phyloP scores from a whole-genome alignment of 164 flowering plant species.

The Platanus orientalis region DNA sequence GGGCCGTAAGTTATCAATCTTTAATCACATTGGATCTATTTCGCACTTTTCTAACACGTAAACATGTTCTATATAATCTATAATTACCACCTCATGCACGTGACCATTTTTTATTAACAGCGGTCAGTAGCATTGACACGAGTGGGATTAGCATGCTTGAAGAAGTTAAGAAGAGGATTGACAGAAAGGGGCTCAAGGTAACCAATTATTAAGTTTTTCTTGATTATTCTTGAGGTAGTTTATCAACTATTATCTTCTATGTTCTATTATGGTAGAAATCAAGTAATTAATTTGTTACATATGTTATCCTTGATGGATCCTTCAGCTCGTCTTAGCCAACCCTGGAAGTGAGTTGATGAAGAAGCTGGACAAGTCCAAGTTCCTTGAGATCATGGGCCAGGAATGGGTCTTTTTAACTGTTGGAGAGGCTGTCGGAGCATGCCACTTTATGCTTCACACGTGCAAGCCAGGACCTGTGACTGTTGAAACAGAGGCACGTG shows the following conservation, averaged over 20 bases:
- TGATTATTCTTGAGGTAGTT: no score
- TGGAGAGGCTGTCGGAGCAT: slow-evolving; percentile 64
- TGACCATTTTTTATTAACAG: no score
- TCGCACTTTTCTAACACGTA: no score
- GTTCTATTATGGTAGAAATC: background rate
- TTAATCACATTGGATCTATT: no score
- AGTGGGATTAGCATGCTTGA: no score
- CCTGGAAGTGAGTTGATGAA: slow-evolving; percentile 72
- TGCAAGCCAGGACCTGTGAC: slow-evolving; percentile 26
- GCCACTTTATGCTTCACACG: slow-evolving; percentile 55
- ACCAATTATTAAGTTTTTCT: background rate
- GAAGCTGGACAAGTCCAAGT: slow-evolving; percentile 52
- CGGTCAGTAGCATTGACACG: no score
- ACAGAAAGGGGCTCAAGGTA: slow-evolving; percentile 61
- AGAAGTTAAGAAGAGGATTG: no score
- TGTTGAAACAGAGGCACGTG: slow-evolving; percentile 17
- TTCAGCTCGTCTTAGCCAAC: slow-evolving; percentile 56
- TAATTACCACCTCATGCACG: no score
- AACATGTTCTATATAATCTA: no score
- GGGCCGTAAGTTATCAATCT: no score
- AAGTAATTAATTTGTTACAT: no score
- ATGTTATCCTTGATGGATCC: background rate
- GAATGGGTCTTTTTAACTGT: slow-evolving; percentile 63
- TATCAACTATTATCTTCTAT: background rate
- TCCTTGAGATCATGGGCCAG: slow-evolving; percentile 41